These are phyloP conservation scores for Sophora flavescens DNA, from an alignment of 306 rosid genomes.

Conservation along the genomic window DNA sequence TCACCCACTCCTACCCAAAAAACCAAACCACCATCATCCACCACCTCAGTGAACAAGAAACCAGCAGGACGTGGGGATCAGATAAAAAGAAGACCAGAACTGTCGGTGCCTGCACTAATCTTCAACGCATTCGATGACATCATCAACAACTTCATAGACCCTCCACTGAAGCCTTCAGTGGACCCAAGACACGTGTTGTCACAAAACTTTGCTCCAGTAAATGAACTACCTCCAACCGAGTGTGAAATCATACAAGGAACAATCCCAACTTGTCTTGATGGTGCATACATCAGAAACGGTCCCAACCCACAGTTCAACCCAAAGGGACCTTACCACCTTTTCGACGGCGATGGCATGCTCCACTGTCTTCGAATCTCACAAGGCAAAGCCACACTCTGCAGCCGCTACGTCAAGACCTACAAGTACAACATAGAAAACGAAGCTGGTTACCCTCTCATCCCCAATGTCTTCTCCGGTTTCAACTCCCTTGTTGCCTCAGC, in stretches of 20 bases:
- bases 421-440: constrained; percentile 69
- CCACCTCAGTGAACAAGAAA: background rate
- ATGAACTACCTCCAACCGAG: constrained; percentile 83
- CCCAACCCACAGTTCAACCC: constrained; percentile 95
- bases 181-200: constrained; percentile 72
- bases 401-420: constrained; percentile 81
- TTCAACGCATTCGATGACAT: constrained; percentile 72
- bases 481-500: constrained; percentile 71
- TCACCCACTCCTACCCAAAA: background rate
- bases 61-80: background rate
- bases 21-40: background rate
- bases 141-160: constrained; percentile 84
- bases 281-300: constrained; percentile 89
- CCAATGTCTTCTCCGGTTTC: constrained; percentile 81
- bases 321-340: constrained; percentile 91
- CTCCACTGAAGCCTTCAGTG: constrained; percentile 67
- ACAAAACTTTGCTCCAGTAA: constrained; percentile 75
- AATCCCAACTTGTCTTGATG: constrained; percentile 68
- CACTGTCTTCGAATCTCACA: constrained; percentile 68
- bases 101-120: constrained; percentile 45
- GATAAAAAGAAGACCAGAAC: constrained; percentile 14
- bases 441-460: constrained; percentile 72
- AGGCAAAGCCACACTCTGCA: constrained; percentile 76
- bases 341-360: constrained; percentile 96
- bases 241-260: constrained; percentile 64